Conservation (phyloP, 2,329 filamentous ascomycete species). For the Lachnum nothofagi region DNA sequence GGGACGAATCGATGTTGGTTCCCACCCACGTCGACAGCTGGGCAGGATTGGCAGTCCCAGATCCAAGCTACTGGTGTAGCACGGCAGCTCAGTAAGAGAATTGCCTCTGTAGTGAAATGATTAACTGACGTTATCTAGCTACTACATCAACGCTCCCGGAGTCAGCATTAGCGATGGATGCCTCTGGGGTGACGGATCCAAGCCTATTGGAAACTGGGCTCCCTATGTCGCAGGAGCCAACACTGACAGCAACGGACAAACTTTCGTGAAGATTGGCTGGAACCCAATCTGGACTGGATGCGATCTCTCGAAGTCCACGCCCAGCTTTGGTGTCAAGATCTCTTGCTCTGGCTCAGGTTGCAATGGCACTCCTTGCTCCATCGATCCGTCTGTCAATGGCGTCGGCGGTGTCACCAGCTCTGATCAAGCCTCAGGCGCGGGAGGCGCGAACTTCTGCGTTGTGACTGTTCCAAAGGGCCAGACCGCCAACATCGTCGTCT, state of each 20-base stretch:
- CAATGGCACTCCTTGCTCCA: constrained; percentile 69
- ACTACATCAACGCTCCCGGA: constrained; percentile 74
- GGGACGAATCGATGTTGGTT: constrained; percentile 78
- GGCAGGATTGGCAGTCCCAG: constrained; percentile 65
- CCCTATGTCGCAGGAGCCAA: constrained; percentile 75
- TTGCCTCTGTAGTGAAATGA: not conserved
- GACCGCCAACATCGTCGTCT: constrained; percentile 63
- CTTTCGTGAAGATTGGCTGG: constrained; percentile 71
- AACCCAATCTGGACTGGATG: constrained; percentile 66
- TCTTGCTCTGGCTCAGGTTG: constrained; percentile 62
- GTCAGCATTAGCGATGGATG: constrained; percentile 56
- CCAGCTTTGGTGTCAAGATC: constrained; percentile 64
- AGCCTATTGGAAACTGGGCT: constrained; percentile 69
- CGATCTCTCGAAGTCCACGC: constrained; percentile 50
- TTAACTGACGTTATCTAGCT: constrained; percentile 43
- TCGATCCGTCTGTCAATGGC: constrained; percentile 53
- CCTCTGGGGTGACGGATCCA: constrained; percentile 61
- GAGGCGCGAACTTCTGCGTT: constrained; percentile 67
- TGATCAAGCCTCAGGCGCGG: constrained; percentile 54
- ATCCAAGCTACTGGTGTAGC: constrained; percentile 61
- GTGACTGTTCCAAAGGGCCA: constrained; percentile 65
- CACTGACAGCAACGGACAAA: constrained; percentile 57
- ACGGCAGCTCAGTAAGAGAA: constrained; percentile 68
- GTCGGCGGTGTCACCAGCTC: constrained; percentile 57
- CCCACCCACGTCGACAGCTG: constrained; percentile 59